Base-by-base conservation (phyloP, 1,284 basidiomycete species). In the Fomes fomentarius region DNA sequence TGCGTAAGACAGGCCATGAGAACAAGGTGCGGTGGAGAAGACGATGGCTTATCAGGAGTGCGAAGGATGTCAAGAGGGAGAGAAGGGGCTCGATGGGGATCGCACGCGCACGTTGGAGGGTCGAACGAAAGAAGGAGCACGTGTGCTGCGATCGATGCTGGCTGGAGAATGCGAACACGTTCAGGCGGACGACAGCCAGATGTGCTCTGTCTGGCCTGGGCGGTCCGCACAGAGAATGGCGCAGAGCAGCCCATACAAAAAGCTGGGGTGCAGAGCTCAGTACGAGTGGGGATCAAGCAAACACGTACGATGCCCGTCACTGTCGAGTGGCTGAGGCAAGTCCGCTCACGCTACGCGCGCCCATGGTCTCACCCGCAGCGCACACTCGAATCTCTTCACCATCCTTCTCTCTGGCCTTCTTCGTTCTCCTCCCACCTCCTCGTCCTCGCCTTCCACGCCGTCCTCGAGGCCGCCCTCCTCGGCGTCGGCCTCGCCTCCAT, bases 401-500 rank as follows among this genome's bases (percentile, higher is more conserved):
- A 53, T 35, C 54, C 54, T 54, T 49, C 50, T 48, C 54, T 55
- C 54, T 42, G 47, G 39, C 54, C 52, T 37, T 52, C 43, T 48
- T 49, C 51, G 41, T 52, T 34, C 41, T 52, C 26, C 45, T 43
- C 53, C 52, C 50, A 48, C 41, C 46, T 60, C 58, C 57, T 61
- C 48, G 52, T 35, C 40, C 52, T 53, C 44, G 54, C 48, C 46
- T 51, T 63, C 50, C 40, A 46, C 47, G 15, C 50, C 42, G 45
- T 57, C 53, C 58, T 62, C 56, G 52, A 59, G 55, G 58, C 62
- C 54, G 58, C 57, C 53, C 53, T 58, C 53, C 19, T 48, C 44
- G 57, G 64, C 58, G 63, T 59, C 61, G 59, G 59, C 53, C 58
- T 57, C 58, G 56, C 66, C 54, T 62, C 62, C 62, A 71, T 71